These are phyloP conservation scores for Nakataea oryzae DNA, from an alignment of 2,329 filamentous ascomycete genomes.

Conservation along the genomic window DNA sequence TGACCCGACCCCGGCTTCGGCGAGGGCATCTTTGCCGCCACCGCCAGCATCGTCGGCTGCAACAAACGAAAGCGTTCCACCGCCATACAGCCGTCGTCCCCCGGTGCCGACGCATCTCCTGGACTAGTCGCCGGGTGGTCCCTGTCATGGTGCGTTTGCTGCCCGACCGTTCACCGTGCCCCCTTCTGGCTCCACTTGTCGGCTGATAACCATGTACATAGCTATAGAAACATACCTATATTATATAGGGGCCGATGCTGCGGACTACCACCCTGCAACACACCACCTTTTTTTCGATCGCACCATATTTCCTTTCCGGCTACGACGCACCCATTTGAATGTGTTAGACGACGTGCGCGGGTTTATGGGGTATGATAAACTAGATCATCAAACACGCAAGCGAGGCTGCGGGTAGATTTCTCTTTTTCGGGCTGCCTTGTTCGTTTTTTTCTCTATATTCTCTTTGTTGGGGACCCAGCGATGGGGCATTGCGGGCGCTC, in stretches of 20 bases:
- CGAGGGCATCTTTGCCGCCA: not conserved
- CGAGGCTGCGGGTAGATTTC: not conserved
- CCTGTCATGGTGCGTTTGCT: not conserved
- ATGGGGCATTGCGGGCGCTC: not conserved
- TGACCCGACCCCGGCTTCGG: not conserved
- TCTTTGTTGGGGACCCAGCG: no score
- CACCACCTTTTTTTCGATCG: not conserved
- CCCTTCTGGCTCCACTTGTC: not conserved
- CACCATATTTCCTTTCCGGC: not conserved
- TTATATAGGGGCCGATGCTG: no score
- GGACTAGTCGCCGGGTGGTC: not conserved
- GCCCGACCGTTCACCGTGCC: not conserved
- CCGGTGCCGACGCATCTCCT: not conserved
- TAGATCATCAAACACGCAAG: not conserved
- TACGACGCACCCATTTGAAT: not conserved
- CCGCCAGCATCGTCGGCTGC: not conserved
- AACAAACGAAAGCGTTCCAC: not conserved
- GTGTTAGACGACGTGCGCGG: not conserved
- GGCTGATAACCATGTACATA: no score
- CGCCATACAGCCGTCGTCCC: not conserved
- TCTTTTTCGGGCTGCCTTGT: not conserved
- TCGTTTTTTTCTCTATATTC: not conserved
- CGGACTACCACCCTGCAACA: not conserved
- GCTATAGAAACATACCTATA: no score
- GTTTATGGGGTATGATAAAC: not conserved